Percentiles rank a stretch among this genome's conserved stretches.
These are phyloP conservation scores for Chenopodium quinoa DNA, from an alignment of 148 eudicot species.

Conservation along the genomic window DNA sequence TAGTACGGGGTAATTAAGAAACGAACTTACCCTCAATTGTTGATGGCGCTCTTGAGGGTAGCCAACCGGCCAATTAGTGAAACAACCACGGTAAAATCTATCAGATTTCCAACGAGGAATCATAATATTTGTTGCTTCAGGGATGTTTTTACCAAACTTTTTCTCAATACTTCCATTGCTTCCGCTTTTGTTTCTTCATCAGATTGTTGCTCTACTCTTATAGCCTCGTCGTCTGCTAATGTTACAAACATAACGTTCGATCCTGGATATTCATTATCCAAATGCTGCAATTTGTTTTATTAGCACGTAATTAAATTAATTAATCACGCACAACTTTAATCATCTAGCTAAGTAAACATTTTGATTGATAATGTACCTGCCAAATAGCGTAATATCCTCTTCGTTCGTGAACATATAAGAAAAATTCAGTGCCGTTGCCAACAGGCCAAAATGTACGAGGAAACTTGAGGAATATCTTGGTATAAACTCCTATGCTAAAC, in stretches of 20 bases:
- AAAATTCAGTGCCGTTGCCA: slow-evolving; percentile 27
- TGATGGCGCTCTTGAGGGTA: slow-evolving; percentile 22
- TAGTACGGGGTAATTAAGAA: too few relatives aligned
- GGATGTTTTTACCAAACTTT: slow-evolving; percentile 36
- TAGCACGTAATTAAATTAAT: too few relatives aligned
- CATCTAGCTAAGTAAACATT: too few relatives aligned
- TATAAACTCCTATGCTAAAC: slow-evolving; percentile 28
- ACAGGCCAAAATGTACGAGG: slow-evolving; percentile 36
- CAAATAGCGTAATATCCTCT: slow-evolving; percentile 37
- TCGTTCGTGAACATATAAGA: slow-evolving; percentile 30
- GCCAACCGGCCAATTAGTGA: slow-evolving; percentile 35
- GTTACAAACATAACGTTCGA: slow-evolving; percentile 31
- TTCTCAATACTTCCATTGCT: slow-evolving; percentile 29
- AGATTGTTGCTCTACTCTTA: slow-evolving; percentile 32
- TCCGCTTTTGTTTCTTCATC: slow-evolving; percentile 31
- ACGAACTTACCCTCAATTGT: slow-evolving; percentile 26
- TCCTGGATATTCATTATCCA: slow-evolving; percentile 33
- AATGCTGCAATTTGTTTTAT: slow-evolving; percentile 23
- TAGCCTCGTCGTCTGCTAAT: slow-evolving; percentile 24
- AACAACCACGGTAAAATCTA: slow-evolving; percentile 29
- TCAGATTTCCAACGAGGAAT: slow-evolving; percentile 36
- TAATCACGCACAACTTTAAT: too few relatives aligned
- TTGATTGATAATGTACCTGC: slow-evolving; percentile 23
- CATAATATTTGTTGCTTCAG: slow-evolving; percentile 24
- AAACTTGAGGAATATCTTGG: slow-evolving; percentile 36